Evolutionary conservation across 306 rosid species (phyloP), one percentile per base, ranked within the genome.

Genomic region (Acacia melanoxylon): DNA sequence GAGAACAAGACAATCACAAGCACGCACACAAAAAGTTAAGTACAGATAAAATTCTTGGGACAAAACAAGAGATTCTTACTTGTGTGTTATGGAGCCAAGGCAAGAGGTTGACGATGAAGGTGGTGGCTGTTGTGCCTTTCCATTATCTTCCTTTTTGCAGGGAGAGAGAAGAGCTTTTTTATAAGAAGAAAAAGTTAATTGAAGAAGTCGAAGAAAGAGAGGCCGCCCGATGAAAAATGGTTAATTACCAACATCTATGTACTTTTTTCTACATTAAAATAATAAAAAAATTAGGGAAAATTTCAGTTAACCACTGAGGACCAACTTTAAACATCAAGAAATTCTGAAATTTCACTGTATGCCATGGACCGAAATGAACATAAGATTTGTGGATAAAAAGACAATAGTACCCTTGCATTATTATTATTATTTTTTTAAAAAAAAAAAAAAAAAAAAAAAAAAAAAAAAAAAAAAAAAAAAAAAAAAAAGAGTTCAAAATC

Each of bases 21-120:
- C 27, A 40, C 16, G 13, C 48, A 68, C 22, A 67, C 29, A 24
- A 44, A 81, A 66, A 68, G 22, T 61, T 76, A 22, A 48, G 68
- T 29, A 77, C 70, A 82, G 78, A 48, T 14, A 33, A 15, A 78
- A 67, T 66, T 24, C 10, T 56, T 33, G 72, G 20, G 45, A 31
- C 7, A 27, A 86, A 86, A 22, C 20, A n/a, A 86, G 59, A 22
- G 70, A 72, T 37, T 14, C 87, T 83, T 77, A 89, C 92, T 80
- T 74, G 86, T 59, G 86, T 66, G 15, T 16, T 71, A 74, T 40
- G 68, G 72, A 25, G 70, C 75, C 73, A 80, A 83, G 68, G 49
- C 51, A 49, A 56, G 78, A 86, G 54, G 9, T 12, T 16, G 56
- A 6, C 1, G 74, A 11, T 56, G 27, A 37, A 37, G 41, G 71